Percentiles rank a stretch among this genome's conserved stretches.
Conservation (phyloP, 75 land plant species). For the Selaginella tamariscina region DNA sequence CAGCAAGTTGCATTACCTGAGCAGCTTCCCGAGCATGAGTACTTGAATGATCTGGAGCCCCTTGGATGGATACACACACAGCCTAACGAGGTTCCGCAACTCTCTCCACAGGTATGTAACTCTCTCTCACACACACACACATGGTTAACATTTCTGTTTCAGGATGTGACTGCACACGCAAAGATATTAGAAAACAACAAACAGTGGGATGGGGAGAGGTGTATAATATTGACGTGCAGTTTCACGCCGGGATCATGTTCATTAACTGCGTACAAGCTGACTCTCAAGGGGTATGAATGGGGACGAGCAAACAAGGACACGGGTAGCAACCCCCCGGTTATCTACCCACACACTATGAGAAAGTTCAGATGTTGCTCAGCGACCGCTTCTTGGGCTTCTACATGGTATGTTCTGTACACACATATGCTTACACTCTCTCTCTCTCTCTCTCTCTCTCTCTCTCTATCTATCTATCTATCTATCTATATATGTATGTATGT, state of each 20-base stretch:
- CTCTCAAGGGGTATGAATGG: slow-evolving; percentile 97
- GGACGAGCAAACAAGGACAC: slow-evolving; percentile 90
- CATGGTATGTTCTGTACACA: slow-evolving; percentile 95
- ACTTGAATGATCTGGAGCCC: slow-evolving; percentile 85
- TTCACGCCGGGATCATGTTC: slow-evolving; percentile 99
- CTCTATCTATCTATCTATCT: too few relatives aligned
- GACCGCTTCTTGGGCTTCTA: slow-evolving; percentile 97
- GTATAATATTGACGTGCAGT: slow-evolving; percentile 94
- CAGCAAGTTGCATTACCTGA: slow-evolving; percentile 94
- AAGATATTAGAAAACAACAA: slow-evolving; percentile 83
- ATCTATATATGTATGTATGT: too few relatives aligned
- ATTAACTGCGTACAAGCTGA: slow-evolving; percentile 95
- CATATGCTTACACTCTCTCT: too few relatives aligned
- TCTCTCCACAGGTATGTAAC: slow-evolving; percentile 78
- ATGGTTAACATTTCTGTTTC: slow-evolving; percentile 6
- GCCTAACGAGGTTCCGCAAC: slow-evolving; percentile 94
- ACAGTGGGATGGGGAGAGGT: slow-evolving; percentile 97
- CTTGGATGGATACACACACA: slow-evolving; percentile 99
- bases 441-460: too few relatives aligned
- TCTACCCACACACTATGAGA: slow-evolving; percentile 94
- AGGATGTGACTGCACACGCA: slow-evolving; percentile 89
- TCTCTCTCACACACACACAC: not conserved
- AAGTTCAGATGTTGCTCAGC: slow-evolving; percentile 98
- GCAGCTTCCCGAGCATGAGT: slow-evolving; percentile 92
- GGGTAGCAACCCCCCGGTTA: slow-evolving; percentile 98